Conservation (phyloP, 371 early-diverging fungal species). For the Mortierella sp. region DNA sequence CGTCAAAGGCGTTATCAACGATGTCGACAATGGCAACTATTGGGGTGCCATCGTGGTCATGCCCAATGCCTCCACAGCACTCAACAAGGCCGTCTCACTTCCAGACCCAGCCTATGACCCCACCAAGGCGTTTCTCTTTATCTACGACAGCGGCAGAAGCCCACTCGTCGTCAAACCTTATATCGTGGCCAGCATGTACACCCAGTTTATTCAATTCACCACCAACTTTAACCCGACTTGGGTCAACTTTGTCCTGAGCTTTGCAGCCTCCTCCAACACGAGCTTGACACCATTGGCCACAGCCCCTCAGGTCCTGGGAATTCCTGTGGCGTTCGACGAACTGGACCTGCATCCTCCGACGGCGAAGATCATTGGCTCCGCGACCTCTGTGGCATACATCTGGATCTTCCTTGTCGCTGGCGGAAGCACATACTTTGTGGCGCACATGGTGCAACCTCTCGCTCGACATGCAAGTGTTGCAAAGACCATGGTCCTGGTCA, state of each 20-base stretch:
- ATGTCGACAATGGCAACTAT: constrained; percentile 39
- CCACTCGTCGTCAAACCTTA: constrained; percentile 32
- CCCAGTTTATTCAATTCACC: constrained; percentile 36
- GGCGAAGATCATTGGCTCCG: constrained; percentile 33
- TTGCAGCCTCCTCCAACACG: constrained; percentile 15
- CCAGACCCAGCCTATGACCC: constrained; percentile 32
- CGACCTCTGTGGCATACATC: constrained; percentile 44
- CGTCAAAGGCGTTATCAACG: constrained; percentile 15
- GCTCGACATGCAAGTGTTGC: constrained; percentile 17
- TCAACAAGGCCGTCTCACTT: constrained; percentile 37
- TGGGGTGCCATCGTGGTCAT: constrained; percentile 43
- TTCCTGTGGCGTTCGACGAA: constrained; percentile 37
- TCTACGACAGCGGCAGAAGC: constrained; percentile 40
- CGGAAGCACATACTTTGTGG: constrained; percentile 40
- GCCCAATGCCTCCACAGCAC: constrained; percentile 23
- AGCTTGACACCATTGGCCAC: constrained; percentile 13
- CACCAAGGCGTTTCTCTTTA: constrained; percentile 30
- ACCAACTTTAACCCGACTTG: constrained; percentile 26
- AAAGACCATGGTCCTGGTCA: constrained; percentile 23
- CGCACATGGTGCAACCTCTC: constrained; percentile 26
- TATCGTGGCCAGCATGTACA: constrained; percentile 35
- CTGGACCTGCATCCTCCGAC: constrained; percentile 39
- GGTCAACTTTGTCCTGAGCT: constrained; percentile 27
- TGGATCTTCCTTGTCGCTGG: constrained; percentile 48
- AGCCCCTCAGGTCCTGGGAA: constrained; percentile 37